Evolutionary conservation across 257 asterid genomes (phyloP), one percentile per base, ranked within the genome.

Genomic region (Fraxinus quadrangulata): DNA sequence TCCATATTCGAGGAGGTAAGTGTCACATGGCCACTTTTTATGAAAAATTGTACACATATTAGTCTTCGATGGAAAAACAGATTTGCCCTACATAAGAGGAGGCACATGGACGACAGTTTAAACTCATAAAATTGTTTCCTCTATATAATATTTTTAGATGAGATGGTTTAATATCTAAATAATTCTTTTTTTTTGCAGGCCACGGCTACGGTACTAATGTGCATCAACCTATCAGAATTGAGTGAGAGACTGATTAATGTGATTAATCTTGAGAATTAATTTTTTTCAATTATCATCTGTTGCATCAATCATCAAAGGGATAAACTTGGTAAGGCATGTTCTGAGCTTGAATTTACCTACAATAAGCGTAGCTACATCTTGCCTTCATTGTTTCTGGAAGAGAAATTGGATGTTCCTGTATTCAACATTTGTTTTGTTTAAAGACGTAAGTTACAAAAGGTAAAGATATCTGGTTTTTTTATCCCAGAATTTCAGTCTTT

Each of bases 171-270:
- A 13, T 45, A 45, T 45, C 54, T 13, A 3, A 45, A 6, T 5
- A 16, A 19, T 19, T 2, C 63, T 40, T 14, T 12, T 34, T 16
- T 36, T 36, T 36, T 24, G 13, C 34, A 6, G 65, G 51, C 54
- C 37, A 77, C 81, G 80, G 39, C 39, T 4, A 68, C 73, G 74
- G 85, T 72, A 71, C 45, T 61, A 10, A 45, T 70, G 54, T 51
- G 81, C 75, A 68, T 81, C 67, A 72, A 84, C 78, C 24, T 72
- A 61, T 28, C 72, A 6, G 72, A 42, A 83, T 77, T 84, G 36
- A 72, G 76, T 67, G 61, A 56, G 42, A 42, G 72, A 73, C 40
- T 84, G 67, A 28, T 31, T 56, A 45, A 81, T 66, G 26, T 75
- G 77, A 72, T 81, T 72, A 67, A 23, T 23, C 13, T 13, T 70